phyloP scores from a whole-genome alignment of 805 yeast genomes.

The Metschnikowia similis region DNA sequence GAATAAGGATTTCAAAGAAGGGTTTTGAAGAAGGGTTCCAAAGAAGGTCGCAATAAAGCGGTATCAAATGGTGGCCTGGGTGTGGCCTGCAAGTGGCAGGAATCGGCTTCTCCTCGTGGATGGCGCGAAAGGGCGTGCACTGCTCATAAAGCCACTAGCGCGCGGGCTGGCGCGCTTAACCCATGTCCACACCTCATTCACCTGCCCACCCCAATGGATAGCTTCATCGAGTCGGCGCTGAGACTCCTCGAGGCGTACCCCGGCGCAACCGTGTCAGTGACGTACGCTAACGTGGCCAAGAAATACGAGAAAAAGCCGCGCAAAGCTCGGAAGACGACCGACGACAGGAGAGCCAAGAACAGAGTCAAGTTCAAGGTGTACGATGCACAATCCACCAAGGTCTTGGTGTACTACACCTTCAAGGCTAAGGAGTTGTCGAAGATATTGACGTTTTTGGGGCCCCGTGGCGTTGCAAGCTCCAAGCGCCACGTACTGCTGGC shows the following conservation, averaged over 20 bases:
- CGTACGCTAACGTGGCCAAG: constrained; percentile 30
- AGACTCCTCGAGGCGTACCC: constrained; percentile 36
- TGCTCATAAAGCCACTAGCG: not conserved
- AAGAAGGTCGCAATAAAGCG: no score
- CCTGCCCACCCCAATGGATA: constrained; percentile 6
- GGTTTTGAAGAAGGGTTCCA: no score
- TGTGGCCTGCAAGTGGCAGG: no score
- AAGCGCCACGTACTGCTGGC: constrained; percentile 18
- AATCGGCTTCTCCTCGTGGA: no score
- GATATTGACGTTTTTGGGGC: constrained; percentile 69
- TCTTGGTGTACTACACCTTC: constrained; percentile 53
- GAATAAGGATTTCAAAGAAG: no score
- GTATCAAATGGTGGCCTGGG: no score
- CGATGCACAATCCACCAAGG: constrained; percentile 61
- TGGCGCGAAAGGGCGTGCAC: not conserved
- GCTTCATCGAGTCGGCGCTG: constrained; percentile 28
- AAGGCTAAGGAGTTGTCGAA: constrained; percentile 73
- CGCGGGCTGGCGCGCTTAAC: not conserved
- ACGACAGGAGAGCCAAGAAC: constrained; percentile 23
- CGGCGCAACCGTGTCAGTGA: constrained; percentile 32
- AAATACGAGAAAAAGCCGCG: constrained; percentile 14
- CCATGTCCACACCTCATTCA: not conserved
- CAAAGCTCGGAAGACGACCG: constrained; percentile 7
- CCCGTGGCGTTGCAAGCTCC: constrained; percentile 45
- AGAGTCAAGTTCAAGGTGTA: constrained; percentile 54